Percentiles rank a stretch among this genome's conserved stretches.
phyloP scores from a whole-genome alignment of 345 rosid genomes.

The Rhodamnia argentea region DNA sequence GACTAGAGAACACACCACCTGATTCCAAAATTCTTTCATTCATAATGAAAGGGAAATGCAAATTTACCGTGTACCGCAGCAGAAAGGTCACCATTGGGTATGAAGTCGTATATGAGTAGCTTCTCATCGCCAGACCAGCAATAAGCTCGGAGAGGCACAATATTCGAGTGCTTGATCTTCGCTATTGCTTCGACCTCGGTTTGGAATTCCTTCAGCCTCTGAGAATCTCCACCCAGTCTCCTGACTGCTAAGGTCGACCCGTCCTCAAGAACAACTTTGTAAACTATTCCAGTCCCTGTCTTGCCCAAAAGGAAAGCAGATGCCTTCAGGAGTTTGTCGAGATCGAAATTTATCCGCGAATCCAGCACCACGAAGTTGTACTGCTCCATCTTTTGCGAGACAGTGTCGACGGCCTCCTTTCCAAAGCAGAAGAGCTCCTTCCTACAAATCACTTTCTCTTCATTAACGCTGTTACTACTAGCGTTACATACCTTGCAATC shows the following conservation, averaged over 20 bases:
- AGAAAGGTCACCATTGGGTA: constrained; percentile 65
- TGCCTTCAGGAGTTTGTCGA: constrained; percentile 78
- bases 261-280: constrained; percentile 74
- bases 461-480: constrained; percentile 1
- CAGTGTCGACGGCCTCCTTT: constrained; percentile 20
- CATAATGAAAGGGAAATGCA: neutral
- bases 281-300: constrained; percentile 74
- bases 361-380: constrained; percentile 61
- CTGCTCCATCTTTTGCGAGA: constrained; percentile 47
- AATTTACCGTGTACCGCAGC: constrained; percentile 70
- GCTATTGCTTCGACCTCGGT: constrained; percentile 80
- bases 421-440: constrained; percentile 54
- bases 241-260: constrained; percentile 63
- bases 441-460: constrained; percentile 18
- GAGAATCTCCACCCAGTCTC: constrained; percentile 54
- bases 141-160: constrained; percentile 74
- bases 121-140: constrained; percentile 91
- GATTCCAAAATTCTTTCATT: neutral
- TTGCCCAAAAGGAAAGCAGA: constrained; percentile 91
- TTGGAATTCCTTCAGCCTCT: constrained; percentile 77
- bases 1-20: neutral
- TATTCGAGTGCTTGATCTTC: constrained; percentile 71
- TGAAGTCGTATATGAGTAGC: constrained; percentile 70
- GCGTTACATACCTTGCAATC: constrained; percentile 9
- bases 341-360: constrained; percentile 43